Percentiles rank a stretch among this genome's conserved stretches.
phyloP scores from a whole-genome alignment of 73 alveolate genomes.

The Paramecium tetraurelia region DNA sequence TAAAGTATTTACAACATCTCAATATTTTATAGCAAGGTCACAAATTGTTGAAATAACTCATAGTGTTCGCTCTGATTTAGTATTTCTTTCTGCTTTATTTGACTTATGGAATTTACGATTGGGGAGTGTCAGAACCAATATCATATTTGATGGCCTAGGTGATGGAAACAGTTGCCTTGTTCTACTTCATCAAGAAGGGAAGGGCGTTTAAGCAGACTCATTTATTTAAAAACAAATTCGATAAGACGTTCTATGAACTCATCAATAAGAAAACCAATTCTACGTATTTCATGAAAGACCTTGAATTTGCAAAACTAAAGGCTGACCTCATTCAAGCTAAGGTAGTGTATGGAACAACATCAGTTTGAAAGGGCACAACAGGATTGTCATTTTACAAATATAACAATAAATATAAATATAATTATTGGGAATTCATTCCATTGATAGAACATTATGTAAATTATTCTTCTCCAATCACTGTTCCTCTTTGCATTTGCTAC shows the following conservation, averaged over 20 bases:
- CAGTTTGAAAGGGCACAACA: background rate
- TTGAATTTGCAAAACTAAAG: constrained; percentile 10
- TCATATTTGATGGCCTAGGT: background rate
- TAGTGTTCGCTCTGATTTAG: background rate
- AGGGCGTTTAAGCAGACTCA: constrained; percentile 14
- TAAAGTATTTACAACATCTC: background rate
- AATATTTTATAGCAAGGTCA: background rate
- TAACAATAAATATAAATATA: background rate
- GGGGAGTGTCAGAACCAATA: constrained; percentile 51
- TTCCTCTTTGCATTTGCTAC: background rate
- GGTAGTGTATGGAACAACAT: constrained; percentile 24
- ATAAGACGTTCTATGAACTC: constrained; percentile 1
- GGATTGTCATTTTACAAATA: background rate
- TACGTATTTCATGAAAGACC: constrained; percentile 7
- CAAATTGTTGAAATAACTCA: background rate
- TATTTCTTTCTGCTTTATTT: background rate
- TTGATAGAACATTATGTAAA: no score
- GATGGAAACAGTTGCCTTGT: constrained; percentile 46
- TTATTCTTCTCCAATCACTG: background rate
- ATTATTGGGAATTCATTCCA: background rate
- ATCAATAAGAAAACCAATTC: constrained; percentile 34
- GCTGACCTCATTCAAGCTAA: background rate
- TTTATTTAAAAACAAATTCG: background rate
- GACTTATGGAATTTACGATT: constrained; percentile 30
- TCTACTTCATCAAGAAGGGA: constrained; percentile 27